Evolutionary conservation across 2,329 filamentous ascomycete species (phyloP).

Genomic region (Aspergillus thermomutatus): DNA sequence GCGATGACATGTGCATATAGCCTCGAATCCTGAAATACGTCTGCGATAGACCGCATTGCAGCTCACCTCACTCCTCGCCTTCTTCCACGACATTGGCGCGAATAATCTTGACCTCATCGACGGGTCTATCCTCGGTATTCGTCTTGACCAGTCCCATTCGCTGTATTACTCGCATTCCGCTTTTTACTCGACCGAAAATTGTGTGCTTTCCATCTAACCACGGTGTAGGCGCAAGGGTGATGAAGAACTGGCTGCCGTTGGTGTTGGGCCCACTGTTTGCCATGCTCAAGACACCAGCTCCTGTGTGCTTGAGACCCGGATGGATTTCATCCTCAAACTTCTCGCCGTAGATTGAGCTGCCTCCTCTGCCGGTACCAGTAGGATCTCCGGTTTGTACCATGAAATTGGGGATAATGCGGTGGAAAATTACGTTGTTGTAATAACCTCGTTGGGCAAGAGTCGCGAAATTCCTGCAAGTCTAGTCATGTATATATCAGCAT

Average conservation of each 20-base stretch:
- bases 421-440: slow-evolving; percentile 83
- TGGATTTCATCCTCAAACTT: slow-evolving; percentile 93
- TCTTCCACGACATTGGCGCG: slow-evolving; percentile 67
- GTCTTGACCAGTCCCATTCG: slow-evolving; percentile 87
- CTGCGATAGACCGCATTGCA: not conserved
- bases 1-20: not conserved
- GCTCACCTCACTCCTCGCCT: slow-evolving; percentile 38
- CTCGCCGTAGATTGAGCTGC: slow-evolving; percentile 83
- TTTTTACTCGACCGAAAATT: slow-evolving; percentile 88
- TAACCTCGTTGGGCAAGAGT: slow-evolving; percentile 78
- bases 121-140: slow-evolving; percentile 72
- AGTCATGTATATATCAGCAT: slow-evolving; percentile 16
- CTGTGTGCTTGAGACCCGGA: slow-evolving; percentile 77
- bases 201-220: slow-evolving; percentile 98
- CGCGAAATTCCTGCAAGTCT: slow-evolving; percentile 83
- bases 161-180: slow-evolving; percentile 77
- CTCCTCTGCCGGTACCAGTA: slow-evolving; percentile 87
- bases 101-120: slow-evolving; percentile 77
- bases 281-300: slow-evolving; percentile 92
- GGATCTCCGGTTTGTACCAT: slow-evolving; percentile 96
- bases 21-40: not conserved
- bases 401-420: slow-evolving; percentile 92
- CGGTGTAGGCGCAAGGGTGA: slow-evolving; percentile 88
- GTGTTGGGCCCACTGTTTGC: slow-evolving; percentile 91
- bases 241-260: slow-evolving; percentile 94